Percentiles rank a stretch among this genome's conserved stretches.
phyloP scores from a whole-genome alignment of 805 yeast species.

The Sugiyamaella qingdaonensis region DNA sequence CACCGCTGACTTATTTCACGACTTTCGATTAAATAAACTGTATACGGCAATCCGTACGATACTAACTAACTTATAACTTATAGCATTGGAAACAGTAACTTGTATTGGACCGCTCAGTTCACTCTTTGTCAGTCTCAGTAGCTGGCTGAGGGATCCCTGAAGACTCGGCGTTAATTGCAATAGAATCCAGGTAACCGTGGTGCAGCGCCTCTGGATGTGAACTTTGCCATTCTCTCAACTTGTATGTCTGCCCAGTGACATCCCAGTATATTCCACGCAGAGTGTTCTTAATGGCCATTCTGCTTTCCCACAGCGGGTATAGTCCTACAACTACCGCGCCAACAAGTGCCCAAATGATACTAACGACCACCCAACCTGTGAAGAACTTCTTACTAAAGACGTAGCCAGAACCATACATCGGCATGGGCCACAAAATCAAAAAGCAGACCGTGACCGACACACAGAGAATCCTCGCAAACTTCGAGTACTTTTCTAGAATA shows the following conservation, averaged over 20 bases:
- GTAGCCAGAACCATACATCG: constrained; percentile 81
- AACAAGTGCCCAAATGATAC: constrained; percentile 72
- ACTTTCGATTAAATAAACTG: background rate
- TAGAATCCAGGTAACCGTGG: constrained; percentile 9
- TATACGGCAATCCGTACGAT: background rate
- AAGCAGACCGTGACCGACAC: constrained; percentile 57
- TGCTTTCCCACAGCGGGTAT: constrained; percentile 72
- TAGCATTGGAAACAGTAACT: background rate
- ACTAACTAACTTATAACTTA: background rate
- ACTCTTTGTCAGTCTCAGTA: background rate
- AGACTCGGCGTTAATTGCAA: background rate
- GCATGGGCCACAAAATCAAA: constrained; percentile 86
- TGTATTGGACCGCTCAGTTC: background rate
- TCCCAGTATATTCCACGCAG: constrained; percentile 85
- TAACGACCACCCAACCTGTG: constrained; percentile 85
- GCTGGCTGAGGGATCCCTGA: background rate
- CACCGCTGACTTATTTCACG: no score
- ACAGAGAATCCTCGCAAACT: constrained; percentile 58
- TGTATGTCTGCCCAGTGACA: constrained; percentile 65
- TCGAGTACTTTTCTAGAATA: constrained; percentile 53
- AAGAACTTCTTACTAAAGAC: constrained; percentile 72
- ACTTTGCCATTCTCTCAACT: constrained; percentile 71
- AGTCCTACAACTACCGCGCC: constrained; percentile 51
- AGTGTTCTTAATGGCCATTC: constrained; percentile 60
- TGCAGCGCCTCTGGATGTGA: constrained; percentile 71